Conservation (phyloP, 495 filamentous ascomycete genomes). For the Usnea hakonensis region DNA sequence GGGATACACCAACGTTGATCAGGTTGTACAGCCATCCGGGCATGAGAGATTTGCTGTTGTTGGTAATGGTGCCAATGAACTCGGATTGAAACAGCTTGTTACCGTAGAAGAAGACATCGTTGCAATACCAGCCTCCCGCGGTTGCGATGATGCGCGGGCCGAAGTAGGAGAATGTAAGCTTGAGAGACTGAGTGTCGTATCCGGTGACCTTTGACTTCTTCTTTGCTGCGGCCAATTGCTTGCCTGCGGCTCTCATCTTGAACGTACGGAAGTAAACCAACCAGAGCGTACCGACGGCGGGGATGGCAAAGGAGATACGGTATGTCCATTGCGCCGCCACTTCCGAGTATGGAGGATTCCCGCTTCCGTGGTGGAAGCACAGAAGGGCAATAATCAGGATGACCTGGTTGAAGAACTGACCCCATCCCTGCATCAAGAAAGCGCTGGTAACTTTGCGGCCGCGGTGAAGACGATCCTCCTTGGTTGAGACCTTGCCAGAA, state of each 20-base stretch:
- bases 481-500: slow-evolving; percentile 76
- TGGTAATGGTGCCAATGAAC: slow-evolving; percentile 64
- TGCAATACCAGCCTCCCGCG: slow-evolving; percentile 76
- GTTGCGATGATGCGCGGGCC: slow-evolving; percentile 79
- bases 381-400: slow-evolving; percentile 73
- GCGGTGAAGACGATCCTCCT: slow-evolving; percentile 84
- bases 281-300: slow-evolving; percentile 80
- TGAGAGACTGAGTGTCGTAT: slow-evolving; percentile 75
- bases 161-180: slow-evolving; percentile 67
- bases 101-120: slow-evolving; percentile 95
- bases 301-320: slow-evolving; percentile 76
- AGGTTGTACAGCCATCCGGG: slow-evolving; percentile 75
- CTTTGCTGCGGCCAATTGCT: slow-evolving; percentile 55
- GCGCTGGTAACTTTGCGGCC: slow-evolving; percentile 86
- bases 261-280: slow-evolving; percentile 82
- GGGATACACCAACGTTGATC: slow-evolving; percentile 73
- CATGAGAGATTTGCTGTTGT: neutral
- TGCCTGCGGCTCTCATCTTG: slow-evolving; percentile 73
- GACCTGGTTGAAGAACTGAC: slow-evolving; percentile 84
- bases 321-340: slow-evolving; percentile 74
- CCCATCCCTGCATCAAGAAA: slow-evolving; percentile 97
- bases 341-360: slow-evolving; percentile 63
- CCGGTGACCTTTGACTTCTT: slow-evolving; percentile 76
- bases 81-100: slow-evolving; percentile 93
- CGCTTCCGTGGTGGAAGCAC: slow-evolving; percentile 68